These are phyloP conservation scores for Leucoagaricus sp. DNA, from an alignment of 1,284 basidiomycete genomes.

Conservation along the genomic window DNA sequence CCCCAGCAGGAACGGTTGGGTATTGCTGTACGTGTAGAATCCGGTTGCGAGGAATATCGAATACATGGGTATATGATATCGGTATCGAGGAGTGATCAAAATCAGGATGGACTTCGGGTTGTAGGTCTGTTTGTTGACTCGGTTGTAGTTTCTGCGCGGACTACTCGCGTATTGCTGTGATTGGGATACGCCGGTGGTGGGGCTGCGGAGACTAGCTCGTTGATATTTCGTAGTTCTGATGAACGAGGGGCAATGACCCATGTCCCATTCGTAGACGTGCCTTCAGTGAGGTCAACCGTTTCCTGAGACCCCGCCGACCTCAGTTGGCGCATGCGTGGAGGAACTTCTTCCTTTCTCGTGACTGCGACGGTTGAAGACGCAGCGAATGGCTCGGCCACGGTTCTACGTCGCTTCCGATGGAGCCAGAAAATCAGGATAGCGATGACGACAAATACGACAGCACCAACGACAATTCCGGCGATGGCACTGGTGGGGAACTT, in stretches of 20 bases:
- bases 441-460: not conserved
- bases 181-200: constrained; percentile 6
- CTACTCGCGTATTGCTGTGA: not conserved
- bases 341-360: constrained; percentile 7
- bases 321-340: constrained; percentile 6
- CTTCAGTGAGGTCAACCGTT: constrained; percentile 1
- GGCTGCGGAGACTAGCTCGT: constrained; percentile 4
- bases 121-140: not conserved
- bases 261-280: not conserved
- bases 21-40: too few relatives aligned
- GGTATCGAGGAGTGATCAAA: not conserved
- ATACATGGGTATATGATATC: too few relatives aligned
- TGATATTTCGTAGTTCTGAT: constrained; percentile 5
- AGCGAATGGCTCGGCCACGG: constrained; percentile 1
- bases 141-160: not conserved
- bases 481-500: constrained; percentile 6
- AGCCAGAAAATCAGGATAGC: not conserved
- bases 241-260: constrained; percentile 3
- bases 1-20: too few relatives aligned
- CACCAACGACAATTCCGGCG: constrained; percentile 6
- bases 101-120: not conserved
- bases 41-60: too few relatives aligned
- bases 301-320: not conserved
- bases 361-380: not conserved
- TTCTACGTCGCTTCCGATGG: not conserved